A percentile compares a stretch with the other conserved stretches of the same genome.
Evolutionary conservation across 2,329 filamentous ascomycete genomes (phyloP).

Genomic region (Eurotiales sp.): DNA sequence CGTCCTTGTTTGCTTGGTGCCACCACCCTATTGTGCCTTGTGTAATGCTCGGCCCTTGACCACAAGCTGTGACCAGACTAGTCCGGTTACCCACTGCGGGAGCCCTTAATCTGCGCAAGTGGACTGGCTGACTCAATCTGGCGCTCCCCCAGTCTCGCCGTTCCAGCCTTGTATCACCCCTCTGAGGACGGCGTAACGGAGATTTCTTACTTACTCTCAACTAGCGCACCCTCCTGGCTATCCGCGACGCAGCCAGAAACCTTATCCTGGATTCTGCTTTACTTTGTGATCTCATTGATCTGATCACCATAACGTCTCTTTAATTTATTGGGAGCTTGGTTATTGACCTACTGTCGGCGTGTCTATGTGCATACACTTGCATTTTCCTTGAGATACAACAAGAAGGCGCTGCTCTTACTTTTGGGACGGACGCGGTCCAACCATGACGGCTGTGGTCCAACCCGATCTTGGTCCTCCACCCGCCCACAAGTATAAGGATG

Average conservation of each 20-base stretch:
- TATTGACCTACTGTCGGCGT: not conserved
- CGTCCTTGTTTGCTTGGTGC: not conserved
- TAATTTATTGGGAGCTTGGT: no score
- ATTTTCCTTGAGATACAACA: not conserved
- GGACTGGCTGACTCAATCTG: no score
- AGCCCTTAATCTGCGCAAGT: slow-evolving; percentile 10
- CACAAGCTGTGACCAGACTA: not conserved
- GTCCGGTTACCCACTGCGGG: slow-evolving; percentile 13
- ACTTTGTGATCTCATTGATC: slow-evolving; percentile 11
- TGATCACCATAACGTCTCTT: slow-evolving; percentile 1
- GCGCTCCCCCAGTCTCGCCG: not conserved
- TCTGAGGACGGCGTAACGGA: no score
- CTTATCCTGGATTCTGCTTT: slow-evolving; percentile 10
- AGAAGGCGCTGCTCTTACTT: not conserved
- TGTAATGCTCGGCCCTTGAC: slow-evolving; percentile 3
- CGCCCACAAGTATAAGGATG: slow-evolving; percentile 46
- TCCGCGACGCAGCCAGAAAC: slow-evolving; percentile 13
- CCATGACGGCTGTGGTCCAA: slow-evolving; percentile 43
- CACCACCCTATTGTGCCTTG: not conserved
- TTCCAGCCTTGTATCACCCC: not conserved
- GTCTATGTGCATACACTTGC: not conserved
- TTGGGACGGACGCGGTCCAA: slow-evolving; percentile 25
- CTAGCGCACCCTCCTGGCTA: slow-evolving; percentile 13
- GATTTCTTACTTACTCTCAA: no score
- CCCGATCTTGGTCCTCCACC: slow-evolving; percentile 36